A percentile compares a stretch with the other conserved stretches of the same genome.
Conservation (phyloP, 2,329 filamentous ascomycete genomes). For the Neonectria hederae region DNA sequence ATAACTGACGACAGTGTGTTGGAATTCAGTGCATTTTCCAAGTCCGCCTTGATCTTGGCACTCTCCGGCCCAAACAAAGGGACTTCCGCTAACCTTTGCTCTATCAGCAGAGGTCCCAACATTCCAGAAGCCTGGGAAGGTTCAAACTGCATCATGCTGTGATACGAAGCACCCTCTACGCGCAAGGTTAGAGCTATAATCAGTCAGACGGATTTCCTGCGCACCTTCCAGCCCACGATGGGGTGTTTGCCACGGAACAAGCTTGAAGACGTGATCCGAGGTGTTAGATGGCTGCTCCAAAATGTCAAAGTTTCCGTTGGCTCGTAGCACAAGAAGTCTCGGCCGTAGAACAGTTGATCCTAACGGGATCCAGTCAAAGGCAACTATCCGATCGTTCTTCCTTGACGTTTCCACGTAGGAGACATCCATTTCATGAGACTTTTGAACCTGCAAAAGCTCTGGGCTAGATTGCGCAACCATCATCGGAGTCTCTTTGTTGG, state of each 20-base stretch:
- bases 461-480: slow-evolving; percentile 58
- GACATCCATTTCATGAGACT: slow-evolving; percentile 70
- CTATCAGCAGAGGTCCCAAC: slow-evolving; percentile 63
- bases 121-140: slow-evolving; percentile 61
- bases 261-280: slow-evolving; percentile 66
- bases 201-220: slow-evolving; percentile 1
- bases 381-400: slow-evolving; percentile 70
- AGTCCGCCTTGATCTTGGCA: slow-evolving; percentile 52
- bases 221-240: slow-evolving; percentile 65
- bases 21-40: slow-evolving; percentile 53
- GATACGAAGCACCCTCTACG: slow-evolving; percentile 61
- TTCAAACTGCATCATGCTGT: slow-evolving; percentile 68
- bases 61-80: slow-evolving; percentile 67
- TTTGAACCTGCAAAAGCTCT: slow-evolving; percentile 67
- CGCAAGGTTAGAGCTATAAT: slow-evolving; percentile 26
- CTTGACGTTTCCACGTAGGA: slow-evolving; percentile 61
- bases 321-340: slow-evolving; percentile 67
- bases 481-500: slow-evolving; percentile 62
- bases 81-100: slow-evolving; percentile 62
- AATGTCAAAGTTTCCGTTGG: slow-evolving; percentile 69
- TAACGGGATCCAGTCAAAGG: slow-evolving; percentile 74
- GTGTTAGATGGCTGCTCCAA: slow-evolving; percentile 69
- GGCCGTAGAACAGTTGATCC: slow-evolving; percentile 64
- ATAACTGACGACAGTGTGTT: slow-evolving; percentile 46
- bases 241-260: slow-evolving; percentile 69